Base-by-base conservation (phyloP, 2,329 filamentous ascomycete genomes). In the Arachnomyces sp. region DNA sequence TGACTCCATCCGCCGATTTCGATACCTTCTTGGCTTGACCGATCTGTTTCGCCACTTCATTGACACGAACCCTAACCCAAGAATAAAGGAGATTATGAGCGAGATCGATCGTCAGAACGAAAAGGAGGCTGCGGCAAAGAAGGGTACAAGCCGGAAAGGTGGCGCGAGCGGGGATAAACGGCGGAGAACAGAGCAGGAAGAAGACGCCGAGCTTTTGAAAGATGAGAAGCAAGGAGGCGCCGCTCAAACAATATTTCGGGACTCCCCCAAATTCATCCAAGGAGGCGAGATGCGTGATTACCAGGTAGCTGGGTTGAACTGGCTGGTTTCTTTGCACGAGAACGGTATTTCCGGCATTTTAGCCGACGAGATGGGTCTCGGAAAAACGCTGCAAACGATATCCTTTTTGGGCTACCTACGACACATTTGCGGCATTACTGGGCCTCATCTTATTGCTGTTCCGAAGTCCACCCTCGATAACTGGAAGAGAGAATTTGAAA, bases 11-110 rank as follows among this genome's bases (percentile, higher is more conserved):
- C 80, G 90, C 52, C 77, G 92, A 59, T 98, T 98, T 61, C 82
- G 88, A 48, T 98, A 98, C 61, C 76, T 98, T 1, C 76, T 98
- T 11, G 93, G 93, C 17, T 72, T 98, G 38, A 98, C 92, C 12
- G 92, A 98, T 57, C 73, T 98, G 14, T 98, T 98, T 70, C 87
- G 93, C 49, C 92, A 98, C 66, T 98, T 98, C 64, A 98, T 98
- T 66, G 89, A 96, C 59, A 87, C 88, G 7, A 98, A 95, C 58
- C 90, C 89, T 4, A 89, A 98, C 57, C 90, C 92, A 12, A 86
- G 85, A 54, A 92, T 96, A 56, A 85, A 90, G 54, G 85, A 94
- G 43, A 87, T 95, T 52, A 92, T 96, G 75, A 76, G 77, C 37
- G 86, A 95, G 64, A 95, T 96, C 55, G 92, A 98, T 64, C 82